A percentile compares a stretch with the other conserved stretches of the same genome.
These are phyloP conservation scores for Massariosphaeria phaeospora DNA, from an alignment of 495 filamentous ascomycete species.

Conservation along the genomic window DNA sequence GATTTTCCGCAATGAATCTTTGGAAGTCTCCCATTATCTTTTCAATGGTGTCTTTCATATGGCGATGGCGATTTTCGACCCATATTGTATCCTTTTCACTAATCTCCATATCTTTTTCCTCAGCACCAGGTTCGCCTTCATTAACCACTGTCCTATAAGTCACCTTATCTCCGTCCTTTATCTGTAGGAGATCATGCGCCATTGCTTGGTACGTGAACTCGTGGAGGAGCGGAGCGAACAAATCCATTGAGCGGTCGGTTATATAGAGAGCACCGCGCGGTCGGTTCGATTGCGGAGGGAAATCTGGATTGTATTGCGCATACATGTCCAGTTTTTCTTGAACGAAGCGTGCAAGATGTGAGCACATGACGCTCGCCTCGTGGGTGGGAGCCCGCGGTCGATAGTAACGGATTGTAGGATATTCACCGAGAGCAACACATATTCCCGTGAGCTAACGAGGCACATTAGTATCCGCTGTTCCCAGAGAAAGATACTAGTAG, in stretches of 20 bases:
- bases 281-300: slow-evolving; percentile 71
- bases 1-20: slow-evolving; percentile 82
- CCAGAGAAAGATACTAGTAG: not conserved
- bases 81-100: slow-evolving; percentile 85
- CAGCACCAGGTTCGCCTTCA: slow-evolving; percentile 58
- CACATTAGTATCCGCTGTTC: not conserved
- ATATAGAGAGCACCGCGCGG: slow-evolving; percentile 82
- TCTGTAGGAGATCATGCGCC: slow-evolving; percentile 85
- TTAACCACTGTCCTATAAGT: slow-evolving; percentile 76
- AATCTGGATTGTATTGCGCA: slow-evolving; percentile 72
- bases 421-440: slow-evolving; percentile 79
- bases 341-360: slow-evolving; percentile 84
- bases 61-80: slow-evolving; percentile 85
- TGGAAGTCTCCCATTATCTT: slow-evolving; percentile 89
- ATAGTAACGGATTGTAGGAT: slow-evolving; percentile 88
- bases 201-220: slow-evolving; percentile 99
- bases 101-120: slow-evolving; percentile 86
- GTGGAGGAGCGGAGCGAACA: slow-evolving; percentile 79
- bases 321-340: slow-evolving; percentile 86
- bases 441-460: slow-evolving; percentile 65
- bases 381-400: slow-evolving; percentile 67
- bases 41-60: slow-evolving; percentile 97
- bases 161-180: slow-evolving; percentile 82
- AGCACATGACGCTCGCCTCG: slow-evolving; percentile 80
- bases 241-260: slow-evolving; percentile 86